A percentile compares a stretch with the other conserved stretches of the same genome.
Evolutionary conservation across 163 green algal genomes (phyloP).

Genomic region (Chlamydomonas reinhardtii): DNA sequence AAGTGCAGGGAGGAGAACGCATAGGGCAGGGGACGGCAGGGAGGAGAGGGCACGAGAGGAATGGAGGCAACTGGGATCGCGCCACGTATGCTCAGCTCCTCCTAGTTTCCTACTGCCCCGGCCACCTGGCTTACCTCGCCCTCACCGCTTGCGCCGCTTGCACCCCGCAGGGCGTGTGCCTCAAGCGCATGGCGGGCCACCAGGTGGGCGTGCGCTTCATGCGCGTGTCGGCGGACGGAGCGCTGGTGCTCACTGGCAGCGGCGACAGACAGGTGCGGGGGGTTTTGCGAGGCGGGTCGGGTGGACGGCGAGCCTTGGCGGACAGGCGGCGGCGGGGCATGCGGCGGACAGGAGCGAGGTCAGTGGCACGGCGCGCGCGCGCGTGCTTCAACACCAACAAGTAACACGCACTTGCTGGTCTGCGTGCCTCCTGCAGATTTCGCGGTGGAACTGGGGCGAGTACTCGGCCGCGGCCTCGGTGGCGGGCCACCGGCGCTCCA

Average conservation of each 20-base stretch:
- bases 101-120: no score
- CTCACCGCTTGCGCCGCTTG: background rate
- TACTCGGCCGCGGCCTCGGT: slow-evolving; percentile 1
- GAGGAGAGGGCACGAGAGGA: no score
- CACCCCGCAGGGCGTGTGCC: slow-evolving; percentile 10
- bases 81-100: no score
- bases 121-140: no score
- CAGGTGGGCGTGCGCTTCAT: slow-evolving; percentile 39
- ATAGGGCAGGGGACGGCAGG: no score
- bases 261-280: slow-evolving; percentile 59
- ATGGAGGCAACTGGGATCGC: no score
- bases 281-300: slow-evolving; percentile 4
- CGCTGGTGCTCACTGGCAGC: slow-evolving; percentile 69
- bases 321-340: no score
- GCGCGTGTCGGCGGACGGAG: slow-evolving; percentile 46
- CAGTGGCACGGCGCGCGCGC: no score
- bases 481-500: background rate
- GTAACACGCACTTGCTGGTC: background rate
- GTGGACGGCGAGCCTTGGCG: background rate
- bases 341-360: no score
- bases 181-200: slow-evolving; percentile 45
- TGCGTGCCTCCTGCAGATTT: slow-evolving; percentile 1
- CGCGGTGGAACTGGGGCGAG: slow-evolving; percentile 27
- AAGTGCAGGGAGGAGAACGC: background rate
- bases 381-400: no score